These are phyloP conservation scores for Rhizoclosmatium hyalinum DNA, from an alignment of 371 early-diverging fungal species.

Conservation along the genomic window DNA sequence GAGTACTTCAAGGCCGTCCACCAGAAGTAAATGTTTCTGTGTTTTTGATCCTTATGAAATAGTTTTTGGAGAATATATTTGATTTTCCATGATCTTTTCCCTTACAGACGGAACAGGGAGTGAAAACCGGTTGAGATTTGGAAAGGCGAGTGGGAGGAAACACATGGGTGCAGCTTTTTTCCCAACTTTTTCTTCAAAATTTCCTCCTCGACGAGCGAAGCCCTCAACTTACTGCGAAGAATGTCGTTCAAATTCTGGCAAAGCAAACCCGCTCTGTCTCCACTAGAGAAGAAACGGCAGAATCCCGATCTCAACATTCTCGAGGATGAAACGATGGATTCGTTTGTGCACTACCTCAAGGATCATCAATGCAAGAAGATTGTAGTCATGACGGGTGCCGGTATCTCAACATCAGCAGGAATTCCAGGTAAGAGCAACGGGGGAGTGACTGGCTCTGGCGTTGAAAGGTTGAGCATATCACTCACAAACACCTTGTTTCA, in stretches of 20 bases:
- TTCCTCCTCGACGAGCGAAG: no score
- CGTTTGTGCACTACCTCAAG: slow-evolving; percentile 45
- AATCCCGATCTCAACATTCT: slow-evolving; percentile 37
- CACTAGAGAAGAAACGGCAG: slow-evolving; percentile 25
- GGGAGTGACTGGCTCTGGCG: background rate
- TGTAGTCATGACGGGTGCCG: slow-evolving; percentile 94
- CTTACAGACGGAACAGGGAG: no score
- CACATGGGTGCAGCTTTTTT: no score
- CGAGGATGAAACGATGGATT: slow-evolving; percentile 39
- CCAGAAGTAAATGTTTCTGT: background rate
- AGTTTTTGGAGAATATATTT: background rate
- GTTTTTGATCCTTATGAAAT: background rate
- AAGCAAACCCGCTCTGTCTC: slow-evolving; percentile 1
- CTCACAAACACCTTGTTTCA: slow-evolving; percentile 18
- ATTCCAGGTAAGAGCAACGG: slow-evolving; percentile 34
- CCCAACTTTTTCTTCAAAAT: no score
- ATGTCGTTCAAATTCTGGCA: no score
- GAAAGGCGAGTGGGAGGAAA: no score
- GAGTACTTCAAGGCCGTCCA: slow-evolving; percentile 70
- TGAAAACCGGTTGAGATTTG: no score
- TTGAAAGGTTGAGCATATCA: no score
- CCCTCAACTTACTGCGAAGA: no score
- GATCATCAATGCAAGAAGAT: slow-evolving; percentile 66
- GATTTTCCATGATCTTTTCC: no score
- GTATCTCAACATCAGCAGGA: slow-evolving; percentile 92